A percentile compares a stretch with the other conserved stretches of the same genome.
These are phyloP conservation scores for Mucor mucedo DNA, from an alignment of 371 early-diverging fungal genomes.

Conservation along the genomic window DNA sequence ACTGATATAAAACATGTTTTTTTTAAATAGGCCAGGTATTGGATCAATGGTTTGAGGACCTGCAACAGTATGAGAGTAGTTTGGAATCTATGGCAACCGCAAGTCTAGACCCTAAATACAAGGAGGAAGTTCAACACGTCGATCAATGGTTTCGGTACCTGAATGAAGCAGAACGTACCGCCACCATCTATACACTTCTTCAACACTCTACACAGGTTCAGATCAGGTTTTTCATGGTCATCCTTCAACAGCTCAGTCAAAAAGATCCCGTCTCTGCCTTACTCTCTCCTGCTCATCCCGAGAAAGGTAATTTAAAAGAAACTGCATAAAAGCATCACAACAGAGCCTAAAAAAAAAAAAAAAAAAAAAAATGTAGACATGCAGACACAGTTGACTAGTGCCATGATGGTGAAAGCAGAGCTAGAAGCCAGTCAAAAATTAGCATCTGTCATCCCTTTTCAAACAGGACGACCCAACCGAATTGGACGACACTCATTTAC, in stretches of 20 bases:
- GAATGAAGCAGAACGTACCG: conserved; percentile 89
- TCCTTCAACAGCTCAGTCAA: conserved; percentile 88
- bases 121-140: conserved; percentile 84
- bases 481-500: conserved; percentile 77
- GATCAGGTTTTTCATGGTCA: conserved; percentile 89
- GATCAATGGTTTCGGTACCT: conserved; percentile 95
- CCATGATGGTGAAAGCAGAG: conserved; percentile 64
- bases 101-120: conserved; percentile 85
- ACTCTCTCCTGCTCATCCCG: conserved; percentile 64
- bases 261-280: conserved; percentile 69
- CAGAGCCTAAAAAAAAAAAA: too few species aligned
- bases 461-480: conserved; percentile 53
- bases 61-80: conserved; percentile 88
- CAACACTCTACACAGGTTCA: conserved; percentile 91
- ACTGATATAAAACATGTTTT: too few species aligned
- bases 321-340: too few species aligned
- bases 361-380: conserved; percentile 37
- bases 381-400: conserved; percentile 61
- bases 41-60: conserved; percentile 91
- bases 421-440: conserved; percentile 63
- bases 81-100: conserved; percentile 94
- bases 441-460: conserved; percentile 58
- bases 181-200: conserved; percentile 87
- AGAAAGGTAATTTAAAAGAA: conserved; percentile 46
- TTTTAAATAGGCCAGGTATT: conserved; percentile 68